Evolutionary conservation across 192 early-diverging fungal species (phyloP), one percentile per base, ranked within the genome.

Genomic region (Rhizoclosmatium globosum): DNA sequence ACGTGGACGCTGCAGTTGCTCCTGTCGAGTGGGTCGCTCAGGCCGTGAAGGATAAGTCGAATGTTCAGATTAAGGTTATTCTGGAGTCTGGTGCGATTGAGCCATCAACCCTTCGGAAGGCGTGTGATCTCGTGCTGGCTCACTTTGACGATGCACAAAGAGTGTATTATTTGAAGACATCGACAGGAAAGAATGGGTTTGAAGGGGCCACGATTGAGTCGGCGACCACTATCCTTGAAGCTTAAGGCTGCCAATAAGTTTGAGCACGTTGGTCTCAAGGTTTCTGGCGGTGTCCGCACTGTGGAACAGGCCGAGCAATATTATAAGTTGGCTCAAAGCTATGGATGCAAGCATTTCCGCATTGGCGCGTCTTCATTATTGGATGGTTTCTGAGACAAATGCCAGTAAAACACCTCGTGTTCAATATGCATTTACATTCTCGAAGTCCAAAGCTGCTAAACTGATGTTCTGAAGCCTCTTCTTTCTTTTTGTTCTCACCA

Each of bases 301-400:
- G 13, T 9, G 9, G 66, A 68, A 17, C 11, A 19, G 11, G 66
- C 66, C 0, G 66, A 46, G 42, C 15, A 68, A 3, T 68, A 23
- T 46, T 13, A 7, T 17, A 15, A 1, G 0, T 38, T 68, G 3
- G 66, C 66, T 1, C 15, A 47, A 13, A 9, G 15, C 42, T 68
- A n/a, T 68, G 66, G 2, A 38, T 68, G 66, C 3, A 39, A 2
- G 3, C 66, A 68, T 46, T 68, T 68, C 38, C 7, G 66, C 15
- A 68, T 68, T 31, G 66, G 66, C 11, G 66, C 66, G 45, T 46
- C 42, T 47, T 68, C 66, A 15, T 68, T 68, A 23, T 68, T 39
- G 38, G 66, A 68, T 45, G 66, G 66, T 7, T 68, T 45, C 38
- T 68, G 31, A 46, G n/a, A n/a, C n/a, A n/a, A n/a, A n/a, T n/a